Percentiles rank a stretch among this genome's conserved stretches.
These are phyloP conservation scores for Colletotrichum musicola DNA, from an alignment of 2,329 filamentous ascomycete species.

Conservation along the genomic window DNA sequence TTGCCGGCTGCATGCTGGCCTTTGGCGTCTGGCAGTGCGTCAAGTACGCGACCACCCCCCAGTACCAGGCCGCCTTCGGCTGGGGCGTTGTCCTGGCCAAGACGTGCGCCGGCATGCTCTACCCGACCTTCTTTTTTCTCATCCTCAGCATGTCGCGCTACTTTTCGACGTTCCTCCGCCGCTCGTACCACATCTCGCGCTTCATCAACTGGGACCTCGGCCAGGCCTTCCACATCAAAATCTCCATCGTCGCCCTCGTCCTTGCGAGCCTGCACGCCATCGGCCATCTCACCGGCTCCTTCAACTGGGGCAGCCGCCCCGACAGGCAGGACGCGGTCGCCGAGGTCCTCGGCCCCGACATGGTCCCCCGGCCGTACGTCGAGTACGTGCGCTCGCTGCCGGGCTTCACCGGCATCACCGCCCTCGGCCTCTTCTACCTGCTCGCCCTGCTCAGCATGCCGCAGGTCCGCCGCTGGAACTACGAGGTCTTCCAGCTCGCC, in stretches of 20 bases:
- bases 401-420: constrained; percentile 63
- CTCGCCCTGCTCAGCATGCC: constrained; percentile 64
- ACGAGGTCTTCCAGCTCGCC: constrained; percentile 68
- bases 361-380: constrained; percentile 57
- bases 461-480: constrained; percentile 62
- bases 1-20: constrained; percentile 60
- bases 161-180: constrained; percentile 64
- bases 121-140: constrained; percentile 70
- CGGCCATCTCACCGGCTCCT: constrained; percentile 66
- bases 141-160: constrained; percentile 70
- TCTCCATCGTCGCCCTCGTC: constrained; percentile 62
- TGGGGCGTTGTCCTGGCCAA: constrained; percentile 70
- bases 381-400: constrained; percentile 61
- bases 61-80: constrained; percentile 63
- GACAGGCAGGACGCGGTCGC: constrained; percentile 59
- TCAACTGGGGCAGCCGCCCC: constrained; percentile 61
- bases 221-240: constrained; percentile 68
- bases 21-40: constrained; percentile 69
- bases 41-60: constrained; percentile 60
- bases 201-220: constrained; percentile 70
- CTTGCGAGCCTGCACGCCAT: constrained; percentile 67
- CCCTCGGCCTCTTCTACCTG: constrained; percentile 62
- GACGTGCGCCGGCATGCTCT: constrained; percentile 65
- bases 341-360: constrained; percentile 56
- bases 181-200: constrained; percentile 63